A percentile compares a stretch with the other conserved stretches of the same genome.
Conservation (phyloP, 768 basidiomycete genomes). For the Pleurotus ostreatus region DNA sequence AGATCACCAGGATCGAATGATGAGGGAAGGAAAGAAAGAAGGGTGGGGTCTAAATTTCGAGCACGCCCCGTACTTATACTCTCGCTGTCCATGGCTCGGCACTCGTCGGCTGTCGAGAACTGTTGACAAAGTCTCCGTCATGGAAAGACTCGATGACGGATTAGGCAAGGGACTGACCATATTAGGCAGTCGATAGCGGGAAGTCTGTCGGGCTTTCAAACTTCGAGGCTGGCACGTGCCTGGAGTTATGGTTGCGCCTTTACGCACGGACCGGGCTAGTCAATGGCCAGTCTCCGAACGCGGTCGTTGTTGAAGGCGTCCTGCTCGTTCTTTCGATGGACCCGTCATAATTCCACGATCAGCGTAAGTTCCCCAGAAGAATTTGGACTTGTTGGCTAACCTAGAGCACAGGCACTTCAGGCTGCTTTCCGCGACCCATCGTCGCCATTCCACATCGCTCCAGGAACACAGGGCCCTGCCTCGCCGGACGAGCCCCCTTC, state of each 20-base stretch:
- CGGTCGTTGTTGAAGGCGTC: not conserved
- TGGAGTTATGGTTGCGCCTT: too few species aligned
- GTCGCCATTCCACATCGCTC: constrained; percentile 63
- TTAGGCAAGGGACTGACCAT: not conserved
- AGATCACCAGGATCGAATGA: constrained; percentile 57
- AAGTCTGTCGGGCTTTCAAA: too few species aligned
- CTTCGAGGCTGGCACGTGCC: too few species aligned
- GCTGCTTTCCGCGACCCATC: constrained; percentile 58
- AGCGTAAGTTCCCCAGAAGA: not conserved
- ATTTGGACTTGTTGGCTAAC: not conserved
- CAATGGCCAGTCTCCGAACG: not conserved
- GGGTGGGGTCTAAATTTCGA: constrained; percentile 14
- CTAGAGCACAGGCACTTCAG: constrained; percentile 46
- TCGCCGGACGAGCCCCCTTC: constrained; percentile 46
- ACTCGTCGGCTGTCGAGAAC: not conserved
- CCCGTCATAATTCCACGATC: not conserved
- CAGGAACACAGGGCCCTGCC: constrained; percentile 55
- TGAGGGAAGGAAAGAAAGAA: constrained; percentile 32
- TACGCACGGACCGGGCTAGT: too few species aligned
- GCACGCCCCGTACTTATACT: constrained; percentile 23
- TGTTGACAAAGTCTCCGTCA: not conserved
- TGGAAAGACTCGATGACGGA: not conserved
- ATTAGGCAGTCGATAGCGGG: not conserved
- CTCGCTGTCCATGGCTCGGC: not conserved
- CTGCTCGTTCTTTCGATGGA: not conserved